Conservation (phyloP, 2,329 filamentous ascomycete genomes). For the Neonectria ditissima region DNA sequence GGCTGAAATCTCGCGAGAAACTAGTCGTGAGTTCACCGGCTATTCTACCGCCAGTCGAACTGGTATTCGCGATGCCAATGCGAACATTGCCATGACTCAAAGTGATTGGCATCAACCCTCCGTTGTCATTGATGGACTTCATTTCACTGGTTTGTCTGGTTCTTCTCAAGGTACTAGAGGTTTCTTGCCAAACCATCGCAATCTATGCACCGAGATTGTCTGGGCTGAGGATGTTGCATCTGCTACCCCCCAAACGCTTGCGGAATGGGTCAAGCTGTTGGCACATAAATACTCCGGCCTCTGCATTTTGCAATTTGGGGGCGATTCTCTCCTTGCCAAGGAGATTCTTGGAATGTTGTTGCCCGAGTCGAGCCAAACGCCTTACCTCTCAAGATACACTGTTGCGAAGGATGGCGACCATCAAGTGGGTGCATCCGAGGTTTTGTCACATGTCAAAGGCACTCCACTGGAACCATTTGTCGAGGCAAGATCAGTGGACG, state of each 20-base stretch:
- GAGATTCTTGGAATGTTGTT: conserved; percentile 46
- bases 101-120: conserved; percentile 47
- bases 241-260: conserved; percentile 35
- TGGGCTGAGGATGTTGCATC: conserved; percentile 58
- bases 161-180: conserved; percentile 42
- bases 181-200: conserved; percentile 62
- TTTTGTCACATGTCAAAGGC: conserved; percentile 26
- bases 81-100: conserved; percentile 59
- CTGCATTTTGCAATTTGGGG: conserved; percentile 55
- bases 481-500: conserved; percentile 42
- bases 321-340: conserved; percentile 31
- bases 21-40: conserved; percentile 54
- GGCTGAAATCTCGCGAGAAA: conserved; percentile 48
- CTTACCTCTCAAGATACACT: conserved; percentile 51
- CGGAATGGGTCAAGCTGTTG: conserved; percentile 48
- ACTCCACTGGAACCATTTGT: conserved; percentile 41
- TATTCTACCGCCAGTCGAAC: conserved; percentile 53
- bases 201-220: conserved; percentile 60
- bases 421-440: conserved; percentile 9
- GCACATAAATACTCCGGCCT: conserved; percentile 56
- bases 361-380: conserved; percentile 37
- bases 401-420: conserved; percentile 37
- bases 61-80: conserved; percentile 54
- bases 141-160: conserved; percentile 53
- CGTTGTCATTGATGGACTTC: conserved; percentile 59